These are phyloP conservation scores for Clarireedia hainanense DNA, from an alignment of 2,329 filamentous ascomycete species.

Conservation along the genomic window DNA sequence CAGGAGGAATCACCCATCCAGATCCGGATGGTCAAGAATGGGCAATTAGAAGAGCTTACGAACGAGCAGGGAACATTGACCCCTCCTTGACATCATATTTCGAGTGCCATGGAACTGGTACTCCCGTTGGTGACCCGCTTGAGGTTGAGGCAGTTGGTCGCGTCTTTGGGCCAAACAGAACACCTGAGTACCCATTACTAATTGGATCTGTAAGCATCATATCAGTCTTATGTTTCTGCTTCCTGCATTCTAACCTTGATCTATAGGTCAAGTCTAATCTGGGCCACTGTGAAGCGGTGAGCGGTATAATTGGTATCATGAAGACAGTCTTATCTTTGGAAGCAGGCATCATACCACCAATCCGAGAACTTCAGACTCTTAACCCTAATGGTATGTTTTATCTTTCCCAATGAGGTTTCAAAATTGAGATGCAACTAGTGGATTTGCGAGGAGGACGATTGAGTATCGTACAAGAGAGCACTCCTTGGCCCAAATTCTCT, in stretches of 20 bases:
- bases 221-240: neutral
- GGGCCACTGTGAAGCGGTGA: slow-evolving; percentile 2
- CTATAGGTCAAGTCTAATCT: slow-evolving; percentile 1
- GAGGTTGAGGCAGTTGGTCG: slow-evolving; percentile 10
- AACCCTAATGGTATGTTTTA: neutral
- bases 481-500: slow-evolving; percentile 21
- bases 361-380: neutral
- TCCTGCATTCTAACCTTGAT: neutral
- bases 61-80: neutral
- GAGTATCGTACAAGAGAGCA: neutral
- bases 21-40: slow-evolving; percentile 35
- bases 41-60: slow-evolving; percentile 7
- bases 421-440: neutral
- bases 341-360: neutral
- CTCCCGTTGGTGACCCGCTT: slow-evolving; percentile 13
- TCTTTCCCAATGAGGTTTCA: no score
- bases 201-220: neutral
- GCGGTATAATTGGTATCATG: neutral
- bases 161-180: slow-evolving; percentile 1
- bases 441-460: neutral
- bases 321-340: neutral
- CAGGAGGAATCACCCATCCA: slow-evolving; percentile 46
- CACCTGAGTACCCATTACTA: neutral
- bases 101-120: slow-evolving; percentile 17
- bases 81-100: slow-evolving; percentile 14